These are phyloP conservation scores for Chaetothyriales sp. DNA, from an alignment of 2,329 filamentous ascomycete genomes.

Conservation along the genomic window DNA sequence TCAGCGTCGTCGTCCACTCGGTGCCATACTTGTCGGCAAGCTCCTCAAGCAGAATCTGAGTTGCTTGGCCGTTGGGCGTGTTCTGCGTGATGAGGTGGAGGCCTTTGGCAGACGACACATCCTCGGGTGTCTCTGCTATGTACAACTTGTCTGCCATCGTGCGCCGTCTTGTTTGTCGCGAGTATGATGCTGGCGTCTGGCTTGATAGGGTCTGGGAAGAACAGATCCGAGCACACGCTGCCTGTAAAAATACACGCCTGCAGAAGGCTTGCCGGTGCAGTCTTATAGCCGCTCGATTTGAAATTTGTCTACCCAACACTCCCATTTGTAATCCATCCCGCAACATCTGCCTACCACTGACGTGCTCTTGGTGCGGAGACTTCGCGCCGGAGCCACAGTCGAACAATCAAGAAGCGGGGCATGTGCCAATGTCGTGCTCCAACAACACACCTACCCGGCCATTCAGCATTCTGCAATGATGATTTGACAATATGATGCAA, in stretches of 20 bases:
- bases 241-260: not conserved
- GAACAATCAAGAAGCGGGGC: too few relatives aligned
- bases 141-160: conserved; percentile 31
- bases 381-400: too few relatives aligned
- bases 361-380: not conserved
- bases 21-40: conserved; percentile 38
- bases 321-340: not conserved
- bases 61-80: conserved; percentile 40
- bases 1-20: conserved; percentile 35
- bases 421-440: too few relatives aligned
- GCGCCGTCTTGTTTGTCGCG: not conserved
- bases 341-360: not conserved
- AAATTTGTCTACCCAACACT: not conserved
- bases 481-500: too few relatives aligned
- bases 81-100: conserved; percentile 39
- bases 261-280: not conserved
- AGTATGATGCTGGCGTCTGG: not conserved
- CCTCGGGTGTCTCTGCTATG: conserved; percentile 31
- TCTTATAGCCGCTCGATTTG: not conserved
- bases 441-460: too few relatives aligned
- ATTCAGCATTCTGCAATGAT: too few relatives aligned
- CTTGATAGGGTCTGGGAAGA: not conserved
- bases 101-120: conserved; percentile 37
- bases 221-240: not conserved
- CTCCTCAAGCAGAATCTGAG: conserved; percentile 44